These are phyloP conservation scores for Chaetomium fimeti DNA, from an alignment of 495 filamentous ascomycete species.

Conservation along the genomic window DNA sequence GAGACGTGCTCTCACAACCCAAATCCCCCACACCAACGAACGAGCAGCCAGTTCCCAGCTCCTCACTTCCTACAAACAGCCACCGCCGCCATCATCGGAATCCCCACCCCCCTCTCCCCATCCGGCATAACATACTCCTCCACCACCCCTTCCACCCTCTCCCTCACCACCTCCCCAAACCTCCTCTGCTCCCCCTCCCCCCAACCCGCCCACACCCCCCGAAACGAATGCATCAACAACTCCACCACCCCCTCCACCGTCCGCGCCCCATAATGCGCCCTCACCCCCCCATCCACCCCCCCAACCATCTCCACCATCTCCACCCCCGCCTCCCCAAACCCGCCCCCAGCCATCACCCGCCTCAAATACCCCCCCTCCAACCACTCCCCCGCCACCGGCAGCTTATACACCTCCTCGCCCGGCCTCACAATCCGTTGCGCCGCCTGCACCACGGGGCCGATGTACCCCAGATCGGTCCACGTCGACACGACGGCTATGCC, in stretches of 20 bases:
- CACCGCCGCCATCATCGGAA: not conserved
- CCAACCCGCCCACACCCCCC: not conserved
- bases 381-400: not conserved
- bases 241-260: not conserved
- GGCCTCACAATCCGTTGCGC: not conserved
- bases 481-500: not conserved
- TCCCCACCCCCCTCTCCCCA: not conserved
- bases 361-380: not conserved
- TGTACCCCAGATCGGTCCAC: not conserved
- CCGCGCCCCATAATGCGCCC: not conserved
- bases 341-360: not conserved
- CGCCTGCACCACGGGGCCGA: not conserved
- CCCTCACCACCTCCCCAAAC: not conserved
- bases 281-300: too few species aligned
- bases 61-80: not conserved
- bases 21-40: too few species aligned
- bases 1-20: too few species aligned
- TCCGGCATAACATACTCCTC: not conserved
- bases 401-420: not conserved
- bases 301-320: not conserved
- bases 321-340: not conserved
- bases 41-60: not conserved
- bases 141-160: not conserved
- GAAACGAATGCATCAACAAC: not conserved
- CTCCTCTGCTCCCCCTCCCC: not conserved